Evolutionary conservation across 2,329 filamentous ascomycete species (phyloP), one percentile per base, ranked within the genome.

Genomic region (Aureobasidium leucospermi): DNA sequence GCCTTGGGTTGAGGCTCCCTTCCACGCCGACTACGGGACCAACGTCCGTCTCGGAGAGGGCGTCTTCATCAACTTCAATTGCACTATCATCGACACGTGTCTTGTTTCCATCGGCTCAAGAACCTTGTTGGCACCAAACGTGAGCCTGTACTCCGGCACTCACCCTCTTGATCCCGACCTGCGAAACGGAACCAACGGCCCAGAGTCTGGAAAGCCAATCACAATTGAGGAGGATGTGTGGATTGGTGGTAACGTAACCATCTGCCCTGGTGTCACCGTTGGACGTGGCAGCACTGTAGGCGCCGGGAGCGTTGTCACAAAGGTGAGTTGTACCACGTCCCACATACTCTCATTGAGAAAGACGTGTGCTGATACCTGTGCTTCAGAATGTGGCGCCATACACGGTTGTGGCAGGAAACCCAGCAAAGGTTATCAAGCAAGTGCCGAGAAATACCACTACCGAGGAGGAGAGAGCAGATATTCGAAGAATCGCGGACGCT

Each of bases 281-380:
- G 90, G 91, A 0, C 79, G 80, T 59, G 90, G 90, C 0, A 79
- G 77, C 4, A 88, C 86, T 0, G 80, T 96, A 61, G 91, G 89
- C 1, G 90, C 91, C 1, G 89, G 87, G 1, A 90, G 86, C 69
- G 89, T 95, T 3, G 90, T 96, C 23, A 94, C 89, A 1, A 94
- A 87, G 75, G 79, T 36, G 11, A 52, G 60, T 48, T 6, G 1
- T 5, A 16, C 15, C 4, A 8, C 15, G 6, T n/a, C 13, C 34
- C 28, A 5, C 5, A 23, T 56, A 28, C 57, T 52, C 32, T 28
- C 19, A 49, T n/a, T 38, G 11, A 11, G 66, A 19, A 34, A 29
- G 28, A 11, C 23, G 19, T 19, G 8, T 42, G 13, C 28, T 42
- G 2, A 51, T 23, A 19, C 11, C 1, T n/a, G 13, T 13, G 15